Base-by-base conservation (phyloP, 1,284 basidiomycete genomes). In the Trichosporon ovoides region DNA sequence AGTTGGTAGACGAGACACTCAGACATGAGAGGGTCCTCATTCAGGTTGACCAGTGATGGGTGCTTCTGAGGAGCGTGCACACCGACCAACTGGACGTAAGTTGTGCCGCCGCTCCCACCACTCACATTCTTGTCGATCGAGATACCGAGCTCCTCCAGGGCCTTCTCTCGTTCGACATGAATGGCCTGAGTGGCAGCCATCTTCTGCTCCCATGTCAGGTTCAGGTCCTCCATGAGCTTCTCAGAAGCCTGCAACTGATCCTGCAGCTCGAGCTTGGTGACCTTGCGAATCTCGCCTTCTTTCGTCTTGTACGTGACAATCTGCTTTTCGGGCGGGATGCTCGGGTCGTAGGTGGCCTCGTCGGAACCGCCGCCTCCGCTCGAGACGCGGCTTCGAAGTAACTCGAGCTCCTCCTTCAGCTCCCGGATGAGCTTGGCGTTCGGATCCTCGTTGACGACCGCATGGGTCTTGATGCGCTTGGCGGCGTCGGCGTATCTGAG, bases 381-480 rank as follows among this genome's bases (percentile, higher is more conserved):
- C 28, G 58, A 53, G 38, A 67, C 69, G 9, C 72, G 62, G 43
- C 56, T 68, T 14, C 75, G 73, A 0, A 76, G 64, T 37, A 73
- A 84, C 80, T 96, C 91, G 49, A 98, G 81, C 78, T 98, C 96
- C 79, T 98, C 95, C 78, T 98, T 98, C 73, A 98, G 87, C 78
- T 98, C 95, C 53, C 71, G 59, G 56, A 98, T 94, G 57, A 98
- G 86, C 80, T 92, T 97, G 72, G 95, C 95, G 71, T 98, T 98
- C 18, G 96, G 94, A 82, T 98, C 95, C 78, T 98, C 95, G 77
- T 98, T 98, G 68, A 98, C 90, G 53, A 98, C 85, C 16, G 95
- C 95, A 81, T 98, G 96, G 78, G 98, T 98, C 86, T 95, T 96
- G 81, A 98, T 98, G 85, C 95, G 96, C 86, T 98, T 98, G 24